A percentile compares a stretch with the other conserved stretches of the same genome.
Conservation (phyloP, 257 asterid genomes). For the Hygrophila difformis region DNA sequence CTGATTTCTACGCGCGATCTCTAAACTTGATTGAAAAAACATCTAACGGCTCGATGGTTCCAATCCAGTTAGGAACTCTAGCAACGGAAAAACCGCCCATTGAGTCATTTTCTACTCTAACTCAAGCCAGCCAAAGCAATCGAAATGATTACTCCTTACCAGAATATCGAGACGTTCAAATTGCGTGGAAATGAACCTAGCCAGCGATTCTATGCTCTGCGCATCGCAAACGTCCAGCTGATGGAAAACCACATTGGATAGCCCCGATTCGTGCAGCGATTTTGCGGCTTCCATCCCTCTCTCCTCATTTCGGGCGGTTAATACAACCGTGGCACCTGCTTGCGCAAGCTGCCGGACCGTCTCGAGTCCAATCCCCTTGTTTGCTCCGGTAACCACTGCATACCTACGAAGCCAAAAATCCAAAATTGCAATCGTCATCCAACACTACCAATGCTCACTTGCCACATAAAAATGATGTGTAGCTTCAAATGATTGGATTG, state of each 20-base stretch:
- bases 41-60: too few species aligned
- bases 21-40: too few species aligned
- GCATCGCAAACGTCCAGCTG: slow-evolving; percentile 71
- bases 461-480: not conserved
- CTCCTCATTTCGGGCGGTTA: slow-evolving; percentile 57
- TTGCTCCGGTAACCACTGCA: slow-evolving; percentile 84
- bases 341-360: slow-evolving; percentile 60
- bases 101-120: too few species aligned
- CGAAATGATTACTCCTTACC: slow-evolving; percentile 24
- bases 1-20: too few species aligned
- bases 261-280: slow-evolving; percentile 43
- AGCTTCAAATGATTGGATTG: not conserved
- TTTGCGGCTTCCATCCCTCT: slow-evolving; percentile 46
- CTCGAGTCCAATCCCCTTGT: slow-evolving; percentile 81
- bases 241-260: slow-evolving; percentile 55
- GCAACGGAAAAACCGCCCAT: too few species aligned
- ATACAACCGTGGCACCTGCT: slow-evolving; percentile 52
- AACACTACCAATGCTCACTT: not conserved
- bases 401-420: slow-evolving; percentile 23
- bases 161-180: slow-evolving; percentile 62
- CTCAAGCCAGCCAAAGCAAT: not conserved
- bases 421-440: not conserved
- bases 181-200: slow-evolving; percentile 28
- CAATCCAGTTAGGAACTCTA: too few species aligned
- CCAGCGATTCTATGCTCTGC: slow-evolving; percentile 41